Percentiles rank a stretch among this genome's conserved stretches.
Conservation (phyloP, 106 monocot species). For the Narthecium ossifragum region DNA sequence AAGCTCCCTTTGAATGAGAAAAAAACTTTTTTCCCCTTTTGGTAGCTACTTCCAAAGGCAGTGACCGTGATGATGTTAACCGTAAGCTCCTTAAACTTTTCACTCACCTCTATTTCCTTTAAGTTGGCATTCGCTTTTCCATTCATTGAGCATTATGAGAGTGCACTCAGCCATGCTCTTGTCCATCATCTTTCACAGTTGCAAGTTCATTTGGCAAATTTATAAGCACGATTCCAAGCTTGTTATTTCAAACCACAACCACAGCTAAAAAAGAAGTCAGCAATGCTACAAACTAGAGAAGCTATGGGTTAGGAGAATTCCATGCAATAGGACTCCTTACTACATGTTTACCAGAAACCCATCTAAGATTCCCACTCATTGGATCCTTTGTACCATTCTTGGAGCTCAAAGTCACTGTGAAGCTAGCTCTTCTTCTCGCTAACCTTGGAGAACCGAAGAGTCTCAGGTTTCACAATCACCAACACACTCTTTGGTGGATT, state of each 20-base stretch:
- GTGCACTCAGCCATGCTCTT: slow-evolving; percentile 30
- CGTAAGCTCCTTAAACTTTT: slow-evolving; percentile 43
- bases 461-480: slow-evolving; percentile 23
- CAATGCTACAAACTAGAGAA: too few species aligned
- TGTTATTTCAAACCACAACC: too few species aligned
- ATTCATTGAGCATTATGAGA: slow-evolving; percentile 22
- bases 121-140: slow-evolving; percentile 3
- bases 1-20: slow-evolving; percentile 36
- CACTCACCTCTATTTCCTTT: slow-evolving; percentile 21
- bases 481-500: slow-evolving; percentile 15
- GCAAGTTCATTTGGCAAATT: too few species aligned
- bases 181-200: slow-evolving; percentile 34
- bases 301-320: too few species aligned
- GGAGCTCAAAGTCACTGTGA: slow-evolving; percentile 30
- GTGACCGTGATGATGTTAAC: slow-evolving; percentile 47
- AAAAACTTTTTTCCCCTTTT: slow-evolving; percentile 48
- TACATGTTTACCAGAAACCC: too few species aligned
- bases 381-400: too few species aligned
- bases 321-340: too few species aligned
- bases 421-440: slow-evolving; percentile 35
- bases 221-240: too few species aligned
- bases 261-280: too few species aligned
- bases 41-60: slow-evolving; percentile 51
- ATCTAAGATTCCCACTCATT: too few species aligned
- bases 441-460: slow-evolving; percentile 10